A percentile compares a stretch with the other conserved stretches of the same genome.
phyloP scores from a whole-genome alignment of 108 stramenopile species.

The Nitzschia inconspicua region DNA sequence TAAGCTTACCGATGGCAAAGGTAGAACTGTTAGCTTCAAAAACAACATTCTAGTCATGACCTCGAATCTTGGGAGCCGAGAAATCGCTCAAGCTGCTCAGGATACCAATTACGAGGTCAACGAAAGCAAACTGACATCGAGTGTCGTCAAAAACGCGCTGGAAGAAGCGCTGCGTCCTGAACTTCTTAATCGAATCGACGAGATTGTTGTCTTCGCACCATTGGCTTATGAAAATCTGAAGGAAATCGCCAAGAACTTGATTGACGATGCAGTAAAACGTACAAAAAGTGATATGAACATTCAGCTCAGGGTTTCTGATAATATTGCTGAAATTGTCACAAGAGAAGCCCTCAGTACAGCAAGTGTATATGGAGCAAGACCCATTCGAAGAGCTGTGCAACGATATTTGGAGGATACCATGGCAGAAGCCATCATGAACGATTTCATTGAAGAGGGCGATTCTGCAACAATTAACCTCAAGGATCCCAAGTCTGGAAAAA shows the following conservation, averaged over 20 bases:
- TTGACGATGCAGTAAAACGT: constrained; percentile 48
- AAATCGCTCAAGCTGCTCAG: constrained; percentile 71
- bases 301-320: constrained; percentile 43
- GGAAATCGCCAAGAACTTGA: constrained; percentile 57
- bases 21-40: constrained; percentile 89
- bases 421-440: constrained; percentile 66
- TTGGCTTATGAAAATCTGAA: constrained; percentile 68
- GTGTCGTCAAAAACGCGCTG: constrained; percentile 55
- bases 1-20: constrained; percentile 92
- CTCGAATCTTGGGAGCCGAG: constrained; percentile 87
- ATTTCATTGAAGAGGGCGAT: constrained; percentile 66
- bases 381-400: constrained; percentile 68
- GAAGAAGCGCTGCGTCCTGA: constrained; percentile 83
- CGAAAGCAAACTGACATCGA: constrained; percentile 20
- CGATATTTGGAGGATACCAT: constrained; percentile 73
- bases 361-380: constrained; percentile 70
- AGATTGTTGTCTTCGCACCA: constrained; percentile 90
- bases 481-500: constrained; percentile 23
- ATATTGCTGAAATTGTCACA: constrained; percentile 53
- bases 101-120: constrained; percentile 28
- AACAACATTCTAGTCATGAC: constrained; percentile 96
- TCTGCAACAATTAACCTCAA: constrained; percentile 47
- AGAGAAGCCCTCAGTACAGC: constrained; percentile 55
- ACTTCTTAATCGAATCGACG: constrained; percentile 95
- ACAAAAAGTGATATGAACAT: constrained; percentile 49